Evolutionary conservation across 768 basidiomycete genomes (phyloP), one percentile per base, ranked within the genome.

Genomic region (Serendipita sp.): DNA sequence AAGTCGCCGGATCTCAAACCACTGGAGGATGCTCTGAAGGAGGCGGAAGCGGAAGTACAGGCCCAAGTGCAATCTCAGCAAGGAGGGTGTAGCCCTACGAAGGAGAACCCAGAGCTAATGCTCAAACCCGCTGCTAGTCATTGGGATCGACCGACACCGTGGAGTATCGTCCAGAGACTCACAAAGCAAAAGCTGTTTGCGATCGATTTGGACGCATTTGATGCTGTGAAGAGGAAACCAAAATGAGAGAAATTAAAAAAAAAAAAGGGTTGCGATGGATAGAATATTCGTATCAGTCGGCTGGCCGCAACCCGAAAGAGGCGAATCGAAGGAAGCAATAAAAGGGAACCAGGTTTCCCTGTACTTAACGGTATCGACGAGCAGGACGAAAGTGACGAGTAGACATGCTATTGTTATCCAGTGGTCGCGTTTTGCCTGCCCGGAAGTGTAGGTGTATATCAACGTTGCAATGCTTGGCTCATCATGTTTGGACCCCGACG

Each of bases 161-260:
- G 56, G 56, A 60, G 56, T 60, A 60, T 60, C 10, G 56, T 60
- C n/a, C 56, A 60, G n/a, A 10, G 56, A 60, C 16, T 60, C 23
- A 28, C 56, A 10, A 60, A 60, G 35, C 56, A 60, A 35, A 60
- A 60, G 35, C 56, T 60, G 56, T 60, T 60, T 35, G 56, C 56
- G 10, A 18, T 60, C 28, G 56, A 23, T 7, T n/a, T 60, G 56
- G 56, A 60, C n/a, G 56, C 56, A 28, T 60, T 60, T 32, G n/a
- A 32, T 32, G 48, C n/a, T 32, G 48, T 8, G 48, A 32, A 18
- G 30, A 5, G 48, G 30, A 51, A 51, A 32, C n/a, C 11, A 46
- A 11, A n/a, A 46, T 7, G 48, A 32, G 30, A 8, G 16, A 5
- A n/a, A 41, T 13, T 4, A 13, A 4, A 13, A 41, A 3, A 13